These are phyloP conservation scores for Fusarium sacchari DNA, from an alignment of 2,329 filamentous ascomycete genomes.

Conservation along the genomic window DNA sequence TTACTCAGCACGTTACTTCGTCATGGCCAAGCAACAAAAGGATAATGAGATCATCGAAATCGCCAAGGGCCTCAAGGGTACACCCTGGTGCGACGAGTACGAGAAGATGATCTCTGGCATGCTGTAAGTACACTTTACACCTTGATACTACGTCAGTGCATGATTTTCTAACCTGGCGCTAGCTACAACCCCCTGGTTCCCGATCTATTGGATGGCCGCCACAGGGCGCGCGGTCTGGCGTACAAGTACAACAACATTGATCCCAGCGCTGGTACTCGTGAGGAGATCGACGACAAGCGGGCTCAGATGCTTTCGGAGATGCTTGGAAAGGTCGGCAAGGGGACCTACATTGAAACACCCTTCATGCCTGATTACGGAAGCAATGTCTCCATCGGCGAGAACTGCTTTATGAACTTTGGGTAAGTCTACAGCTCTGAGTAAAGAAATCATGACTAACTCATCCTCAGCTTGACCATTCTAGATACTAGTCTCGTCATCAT, in stretches of 20 bases:
- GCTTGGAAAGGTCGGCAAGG: constrained; percentile 42
- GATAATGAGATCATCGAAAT: constrained; percentile 36
- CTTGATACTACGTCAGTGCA: fast-evolving
- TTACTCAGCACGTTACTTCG: neutral
- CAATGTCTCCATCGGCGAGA: constrained; percentile 69
- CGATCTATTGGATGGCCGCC: constrained; percentile 33
- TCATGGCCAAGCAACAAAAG: constrained; percentile 36
- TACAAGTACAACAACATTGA: constrained; percentile 42
- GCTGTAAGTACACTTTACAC: constrained; percentile 18
- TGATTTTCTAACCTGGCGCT: neutral
- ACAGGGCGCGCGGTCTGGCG: constrained; percentile 29
- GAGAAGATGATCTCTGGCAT: constrained; percentile 45
- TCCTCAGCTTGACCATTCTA: constrained; percentile 66
- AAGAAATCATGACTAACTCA: fast-evolving
- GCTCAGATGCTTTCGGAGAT: constrained; percentile 24
- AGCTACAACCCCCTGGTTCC: constrained; percentile 38
- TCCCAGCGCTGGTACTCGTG: constrained; percentile 26
- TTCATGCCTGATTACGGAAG: constrained; percentile 73
- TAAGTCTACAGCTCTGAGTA: constrained; percentile 1
- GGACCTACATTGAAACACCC: constrained; percentile 68
- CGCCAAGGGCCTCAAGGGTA: constrained; percentile 30
- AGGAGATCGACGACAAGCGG: constrained; percentile 10
- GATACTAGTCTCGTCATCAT: constrained; percentile 78
- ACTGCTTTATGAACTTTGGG: constrained; percentile 69
- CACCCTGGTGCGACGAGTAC: constrained; percentile 41